Base-by-base conservation (phyloP, 805 yeast genomes). In the Teunomyces atbi region DNA sequence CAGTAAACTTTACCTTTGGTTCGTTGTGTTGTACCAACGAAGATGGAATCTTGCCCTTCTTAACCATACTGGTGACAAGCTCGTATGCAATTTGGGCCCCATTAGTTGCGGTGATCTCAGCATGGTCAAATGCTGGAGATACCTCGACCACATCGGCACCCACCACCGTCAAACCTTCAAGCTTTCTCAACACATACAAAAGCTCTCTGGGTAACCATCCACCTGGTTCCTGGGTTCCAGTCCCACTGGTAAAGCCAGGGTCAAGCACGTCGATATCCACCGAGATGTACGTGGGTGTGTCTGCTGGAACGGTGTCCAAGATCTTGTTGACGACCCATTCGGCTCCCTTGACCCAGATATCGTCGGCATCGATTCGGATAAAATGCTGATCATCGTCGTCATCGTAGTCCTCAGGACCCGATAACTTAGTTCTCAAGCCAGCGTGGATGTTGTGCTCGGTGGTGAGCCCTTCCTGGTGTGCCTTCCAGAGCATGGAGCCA, bases 401-500 rank as follows among this genome's bases (percentile, higher is more conserved):
- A 54, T 79, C 84, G 62, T 85, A 90, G 27, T 68, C 79, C 43
- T 67, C 79, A 11, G 65, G 62, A 10, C 90, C 91, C 0, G 83
- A 74, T 27, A 88, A 66, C 60, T 89, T 78, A 1, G 95, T 85
- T 55, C 95, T 76, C 40, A 87, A 65, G 0, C 95, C 95, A 19
- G 87, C 85, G 59, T 88, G 95, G 36, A 85, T 72, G 57, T 87
- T 85, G 42, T 77, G 65, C 41, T 71, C 69, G 27, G 80, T 68
- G 27, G 85, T 62, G 44, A 86, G 68, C 0, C 87, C 90, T 59
- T 88, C 95, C 47, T 83, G 73, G 45, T 66, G 64, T 5, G 92
- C 92, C 74, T 83, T 77, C 94, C 94, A 87, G 32, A 88, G 72
- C 91, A 88, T 86, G 5, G 94, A 83, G 4, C 96, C 96, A 59